Evolutionary conservation across 140 eudicot genomes (phyloP).

Genomic region (Anethum foeniculum): DNA sequence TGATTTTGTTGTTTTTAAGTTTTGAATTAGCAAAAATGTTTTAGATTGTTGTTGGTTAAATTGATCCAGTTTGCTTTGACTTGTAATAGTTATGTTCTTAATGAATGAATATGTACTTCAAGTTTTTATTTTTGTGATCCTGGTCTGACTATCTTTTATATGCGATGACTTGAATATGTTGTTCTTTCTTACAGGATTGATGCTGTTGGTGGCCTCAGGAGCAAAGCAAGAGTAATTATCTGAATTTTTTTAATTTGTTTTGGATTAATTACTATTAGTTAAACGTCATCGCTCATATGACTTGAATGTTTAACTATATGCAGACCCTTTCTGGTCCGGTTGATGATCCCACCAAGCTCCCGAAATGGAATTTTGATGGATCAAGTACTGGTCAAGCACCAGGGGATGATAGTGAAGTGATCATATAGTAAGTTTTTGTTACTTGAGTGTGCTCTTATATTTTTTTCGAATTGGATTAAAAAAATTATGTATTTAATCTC

Average conservation of each 20-base stretch:
- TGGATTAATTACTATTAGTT: background rate
- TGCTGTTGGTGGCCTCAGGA: conserved; percentile 75
- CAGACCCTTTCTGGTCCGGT: conserved; percentile 69
- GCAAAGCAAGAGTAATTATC: conserved; percentile 75
- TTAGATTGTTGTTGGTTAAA: background rate
- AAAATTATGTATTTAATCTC: background rate
- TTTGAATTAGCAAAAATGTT: background rate
- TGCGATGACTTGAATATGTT: background rate
- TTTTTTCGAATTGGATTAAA: background rate
- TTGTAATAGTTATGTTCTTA: background rate
- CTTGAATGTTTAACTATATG: background rate
- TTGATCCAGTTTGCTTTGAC: background rate
- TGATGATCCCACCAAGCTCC: conserved; percentile 55
- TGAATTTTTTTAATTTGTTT: background rate
- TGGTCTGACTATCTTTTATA: background rate
- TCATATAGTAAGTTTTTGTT: conserved; percentile 39
- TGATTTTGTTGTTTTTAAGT: background rate
- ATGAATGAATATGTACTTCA: background rate
- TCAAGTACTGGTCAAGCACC: conserved; percentile 94
- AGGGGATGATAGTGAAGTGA: conserved; percentile 79
- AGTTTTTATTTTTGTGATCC: background rate
- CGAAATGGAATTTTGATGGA: conserved; percentile 80
- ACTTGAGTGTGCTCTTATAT: background rate
- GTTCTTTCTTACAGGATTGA: conserved; percentile 47
- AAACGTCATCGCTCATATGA: background rate